These are phyloP conservation scores for Hymenoscyphus fructigenus DNA, from an alignment of 2,329 filamentous ascomycete genomes.

Conservation along the genomic window DNA sequence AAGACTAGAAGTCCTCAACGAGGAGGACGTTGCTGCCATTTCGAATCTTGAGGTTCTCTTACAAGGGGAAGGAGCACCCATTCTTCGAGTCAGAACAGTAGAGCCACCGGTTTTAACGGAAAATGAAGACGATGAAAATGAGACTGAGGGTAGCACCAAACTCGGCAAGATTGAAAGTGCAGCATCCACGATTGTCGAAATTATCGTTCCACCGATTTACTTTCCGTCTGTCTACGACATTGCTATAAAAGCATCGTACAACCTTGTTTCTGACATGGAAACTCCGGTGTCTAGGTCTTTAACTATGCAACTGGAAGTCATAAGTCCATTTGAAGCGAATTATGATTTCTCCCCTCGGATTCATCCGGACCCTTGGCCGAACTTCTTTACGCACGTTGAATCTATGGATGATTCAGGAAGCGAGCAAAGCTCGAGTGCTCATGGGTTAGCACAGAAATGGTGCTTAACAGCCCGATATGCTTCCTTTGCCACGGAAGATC, in stretches of 20 bases:
- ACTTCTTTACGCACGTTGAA: conserved; percentile 65
- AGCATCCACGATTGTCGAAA: conserved; percentile 43
- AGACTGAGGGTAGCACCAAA: conserved; percentile 17
- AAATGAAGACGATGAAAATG: conserved; percentile 13
- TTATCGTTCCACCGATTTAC: conserved; percentile 52
- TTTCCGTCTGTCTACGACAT: conserved; percentile 62
- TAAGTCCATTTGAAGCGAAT: conserved; percentile 85
- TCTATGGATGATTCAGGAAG: conserved; percentile 33
- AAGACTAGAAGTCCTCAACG: conserved; percentile 71
- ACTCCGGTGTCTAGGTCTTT: conserved; percentile 77
- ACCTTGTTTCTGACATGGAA: conserved; percentile 73
- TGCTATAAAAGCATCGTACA: conserved; percentile 73
- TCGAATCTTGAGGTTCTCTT: conserved; percentile 69
- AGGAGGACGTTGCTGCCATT: conserved; percentile 76
- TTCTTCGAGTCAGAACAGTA: conserved; percentile 42
- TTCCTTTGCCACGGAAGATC: conserved; percentile 69
- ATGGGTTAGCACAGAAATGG: conserved; percentile 80
- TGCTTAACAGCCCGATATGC: conserved; percentile 69
- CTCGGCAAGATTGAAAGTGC: conserved; percentile 45
- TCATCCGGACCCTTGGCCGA: conserved; percentile 80
- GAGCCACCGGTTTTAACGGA: not conserved
- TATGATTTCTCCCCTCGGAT: conserved; percentile 83
- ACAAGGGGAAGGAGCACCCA: conserved; percentile 55
- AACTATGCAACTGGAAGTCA: conserved; percentile 67
- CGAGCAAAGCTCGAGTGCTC: conserved; percentile 40